phyloP scores from a whole-genome alignment of 345 rosid genomes.

The Citrus sinensis region DNA sequence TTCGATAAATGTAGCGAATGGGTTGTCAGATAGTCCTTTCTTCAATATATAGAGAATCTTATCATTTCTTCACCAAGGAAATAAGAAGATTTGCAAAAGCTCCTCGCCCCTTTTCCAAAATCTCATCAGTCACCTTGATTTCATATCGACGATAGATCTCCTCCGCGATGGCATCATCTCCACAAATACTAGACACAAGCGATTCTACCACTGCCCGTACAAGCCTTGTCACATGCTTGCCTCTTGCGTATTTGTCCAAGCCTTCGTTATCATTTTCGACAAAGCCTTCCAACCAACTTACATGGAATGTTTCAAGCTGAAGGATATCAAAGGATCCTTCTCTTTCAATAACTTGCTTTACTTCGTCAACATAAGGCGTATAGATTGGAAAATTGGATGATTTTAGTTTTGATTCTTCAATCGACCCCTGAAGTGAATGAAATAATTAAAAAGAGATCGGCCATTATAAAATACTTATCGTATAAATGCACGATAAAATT shows the following conservation, averaged over 20 bases:
- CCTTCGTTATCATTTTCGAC: background rate
- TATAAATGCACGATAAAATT: too few species aligned
- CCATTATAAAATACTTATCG: too few species aligned
- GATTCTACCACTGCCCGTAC: background rate
- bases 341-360: background rate
- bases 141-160: background rate
- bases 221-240: background rate
- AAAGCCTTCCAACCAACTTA: constrained; percentile 11
- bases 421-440: background rate
- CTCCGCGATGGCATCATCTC: constrained; percentile 1
- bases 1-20: too few species aligned
- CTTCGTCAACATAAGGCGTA: constrained; percentile 10
- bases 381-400: constrained; percentile 13
- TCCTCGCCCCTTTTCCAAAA: background rate
- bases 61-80: constrained; percentile 2
- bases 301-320: background rate
- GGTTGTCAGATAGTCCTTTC: background rate
- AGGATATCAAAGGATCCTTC: constrained; percentile 5
- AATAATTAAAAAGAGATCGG: background rate
- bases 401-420: constrained; percentile 6
- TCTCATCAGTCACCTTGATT: background rate
- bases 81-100: background rate
- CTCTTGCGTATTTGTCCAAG: background rate
- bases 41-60: background rate
- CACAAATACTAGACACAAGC: constrained; percentile 1